phyloP scores from a whole-genome alignment of 768 basidiomycete genomes.

The Hydnomerulius pinastri region DNA sequence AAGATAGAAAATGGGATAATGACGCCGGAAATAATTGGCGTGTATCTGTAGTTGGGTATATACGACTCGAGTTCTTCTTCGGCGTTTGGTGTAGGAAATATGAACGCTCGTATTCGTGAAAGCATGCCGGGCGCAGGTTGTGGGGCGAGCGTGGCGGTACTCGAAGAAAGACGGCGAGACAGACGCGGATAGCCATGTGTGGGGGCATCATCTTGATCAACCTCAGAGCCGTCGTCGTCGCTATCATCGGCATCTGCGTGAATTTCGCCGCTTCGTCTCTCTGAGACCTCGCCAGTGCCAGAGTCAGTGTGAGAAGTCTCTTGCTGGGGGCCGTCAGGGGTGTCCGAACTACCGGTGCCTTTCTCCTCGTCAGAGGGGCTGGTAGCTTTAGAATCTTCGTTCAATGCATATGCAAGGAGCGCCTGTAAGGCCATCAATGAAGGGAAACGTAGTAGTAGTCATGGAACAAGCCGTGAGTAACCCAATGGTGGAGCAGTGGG shows the following conservation, averaged over 20 bases:
- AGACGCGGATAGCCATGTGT: too few relatives aligned
- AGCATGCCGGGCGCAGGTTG: not conserved
- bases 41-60: slow-evolving; percentile 59
- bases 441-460: not conserved
- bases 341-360: not conserved
- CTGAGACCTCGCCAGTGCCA: not conserved
- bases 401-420: not conserved
- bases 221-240: not conserved
- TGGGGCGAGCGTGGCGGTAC: not conserved
- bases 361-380: not conserved
- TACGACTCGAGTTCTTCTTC: slow-evolving; percentile 35
- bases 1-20: slow-evolving; percentile 77
- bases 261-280: not conserved
- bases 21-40: slow-evolving; percentile 68
- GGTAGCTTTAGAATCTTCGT: not conserved
- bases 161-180: too few relatives aligned
- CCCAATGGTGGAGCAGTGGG: not conserved
- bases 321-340: not conserved
- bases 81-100: slow-evolving; percentile 19
- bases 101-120: slow-evolving; percentile 5
- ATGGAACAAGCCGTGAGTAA: not conserved
- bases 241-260: not conserved
- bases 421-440: not conserved
- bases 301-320: not conserved
- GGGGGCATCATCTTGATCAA: slow-evolving; percentile 8